Evolutionary conservation across 768 basidiomycete genomes (phyloP).

Genomic region (Phlegmacium glaucopus): DNA sequence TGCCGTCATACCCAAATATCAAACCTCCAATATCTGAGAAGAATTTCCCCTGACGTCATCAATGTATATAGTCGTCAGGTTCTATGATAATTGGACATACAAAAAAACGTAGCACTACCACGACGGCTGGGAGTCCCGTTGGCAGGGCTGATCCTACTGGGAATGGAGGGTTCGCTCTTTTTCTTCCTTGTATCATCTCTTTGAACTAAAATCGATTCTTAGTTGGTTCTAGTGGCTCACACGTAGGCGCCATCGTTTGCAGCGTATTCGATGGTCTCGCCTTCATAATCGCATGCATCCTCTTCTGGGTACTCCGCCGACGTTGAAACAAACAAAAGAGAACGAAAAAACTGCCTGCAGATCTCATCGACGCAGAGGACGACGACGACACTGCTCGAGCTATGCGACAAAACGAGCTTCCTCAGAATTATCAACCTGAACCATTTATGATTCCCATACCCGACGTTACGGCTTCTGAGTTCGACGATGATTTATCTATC

Average conservation of each 20-base stretch:
- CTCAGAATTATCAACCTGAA: slow-evolving; percentile 72
- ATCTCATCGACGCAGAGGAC: slow-evolving; percentile 63
- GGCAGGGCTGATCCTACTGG: slow-evolving; percentile 69
- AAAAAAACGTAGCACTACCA: slow-evolving; percentile 78
- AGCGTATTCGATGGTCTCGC: slow-evolving; percentile 57
- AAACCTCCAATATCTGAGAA: too few species aligned
- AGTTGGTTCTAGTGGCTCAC: slow-evolving; percentile 5
- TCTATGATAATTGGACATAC: too few species aligned
- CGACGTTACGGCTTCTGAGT: slow-evolving; percentile 36
- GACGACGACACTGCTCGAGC: slow-evolving; percentile 16
- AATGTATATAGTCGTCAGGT: too few species aligned
- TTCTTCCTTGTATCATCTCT: background rate
- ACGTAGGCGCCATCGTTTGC: slow-evolving; percentile 51
- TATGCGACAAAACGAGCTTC: slow-evolving; percentile 43
- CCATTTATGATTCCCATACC: slow-evolving; percentile 73
- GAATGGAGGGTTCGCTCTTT: slow-evolving; percentile 25
- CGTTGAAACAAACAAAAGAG: slow-evolving; percentile 33
- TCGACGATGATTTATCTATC: slow-evolving; percentile 25
- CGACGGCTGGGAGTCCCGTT: slow-evolving; percentile 73
- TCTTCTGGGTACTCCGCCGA: slow-evolving; percentile 50
- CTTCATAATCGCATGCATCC: slow-evolving; percentile 36
- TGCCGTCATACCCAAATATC: too few species aligned
- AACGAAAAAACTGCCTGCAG: slow-evolving; percentile 57
- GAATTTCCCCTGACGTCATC: too few species aligned
- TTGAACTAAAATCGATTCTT: background rate